Evolutionary conservation across 805 yeast genomes (phyloP), one percentile per base, ranked within the genome.

Genomic region (Dipodascus geniculatus): DNA sequence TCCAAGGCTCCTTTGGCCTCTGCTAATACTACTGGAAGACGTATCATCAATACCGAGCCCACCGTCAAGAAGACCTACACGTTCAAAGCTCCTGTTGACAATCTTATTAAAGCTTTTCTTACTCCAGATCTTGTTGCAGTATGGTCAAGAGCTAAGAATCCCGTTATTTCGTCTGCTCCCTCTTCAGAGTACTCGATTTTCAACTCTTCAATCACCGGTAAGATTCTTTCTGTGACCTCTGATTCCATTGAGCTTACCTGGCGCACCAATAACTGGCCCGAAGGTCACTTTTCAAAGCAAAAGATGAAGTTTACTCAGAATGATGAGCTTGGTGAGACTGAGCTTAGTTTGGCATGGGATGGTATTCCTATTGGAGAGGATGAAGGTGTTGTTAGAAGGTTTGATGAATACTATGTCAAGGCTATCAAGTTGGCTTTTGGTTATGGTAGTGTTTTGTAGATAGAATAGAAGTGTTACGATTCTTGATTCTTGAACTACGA

Each of bases 301-400:
- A 74, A 74, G 22, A 77, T 91, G 60, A 74, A 71, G 42, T 78
- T 93, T 59, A 79, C 79, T 54, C 87, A 87, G 65, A 93, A 91
- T 24, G 77, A 79, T n/a, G 17, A 14, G 6, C 44, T 38, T n/a
- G 78, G 85, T 48, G 97, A 89, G 62, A 93, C 99, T 2, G 81
- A 77, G 55, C 74, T 90, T 71, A 80, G 81, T 56, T 88, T 89
- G 19, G 73, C 76, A 48, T 88, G 91, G 80, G 74, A 80, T 17
- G 97, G 97, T 16, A 84, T 93, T 51, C 99, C 99, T 17, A 75
- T 91, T 42, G 99, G 98, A 14, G 95, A 93, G 66, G 98, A 93
- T 93, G 95, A 62, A 70, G 84, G 62, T 22, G 96, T 87, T 42
- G 80, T 82, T 63, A 78, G 75, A 44, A 93, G 91, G 68, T 91